These are phyloP conservation scores for Cryphonectria carpinicola DNA, from an alignment of 2,329 filamentous ascomycete genomes.

Conservation along the genomic window DNA sequence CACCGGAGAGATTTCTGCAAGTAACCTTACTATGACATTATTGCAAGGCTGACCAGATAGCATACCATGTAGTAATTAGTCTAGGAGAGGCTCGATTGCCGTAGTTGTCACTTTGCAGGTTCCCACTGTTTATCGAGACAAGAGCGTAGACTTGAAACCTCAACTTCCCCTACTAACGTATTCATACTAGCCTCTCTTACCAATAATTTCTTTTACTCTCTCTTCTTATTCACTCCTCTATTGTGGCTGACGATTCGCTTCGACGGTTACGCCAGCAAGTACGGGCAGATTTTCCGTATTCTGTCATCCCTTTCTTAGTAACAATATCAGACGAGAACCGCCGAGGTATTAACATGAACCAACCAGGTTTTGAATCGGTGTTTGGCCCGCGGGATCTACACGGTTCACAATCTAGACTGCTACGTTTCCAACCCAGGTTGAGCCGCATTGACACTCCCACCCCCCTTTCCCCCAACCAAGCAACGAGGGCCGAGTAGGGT, in stretches of 20 bases:
- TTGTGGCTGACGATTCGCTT: background rate
- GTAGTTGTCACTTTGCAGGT: background rate
- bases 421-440: conserved; percentile 2
- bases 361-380: conserved; percentile 4
- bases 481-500: background rate
- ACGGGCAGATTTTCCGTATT: conserved; percentile 9
- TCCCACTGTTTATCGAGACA: background rate
- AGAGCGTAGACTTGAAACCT: background rate
- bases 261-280: conserved; percentile 13
- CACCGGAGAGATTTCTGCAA: background rate
- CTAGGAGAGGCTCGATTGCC: background rate
- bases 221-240: no score
- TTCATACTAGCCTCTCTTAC: background rate
- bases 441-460: background rate
- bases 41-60: background rate
- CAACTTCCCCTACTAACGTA: background rate
- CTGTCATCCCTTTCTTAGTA: background rate
- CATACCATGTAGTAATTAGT: background rate
- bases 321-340: conserved; percentile 13
- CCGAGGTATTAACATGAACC: background rate
- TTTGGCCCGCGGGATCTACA: conserved; percentile 2
- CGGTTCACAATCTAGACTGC: background rate
- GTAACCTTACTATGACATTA: background rate
- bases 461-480: background rate
- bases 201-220: background rate